Base-by-base conservation (phyloP, 2,329 filamentous ascomycete genomes). In the Calonectria ilicicola region DNA sequence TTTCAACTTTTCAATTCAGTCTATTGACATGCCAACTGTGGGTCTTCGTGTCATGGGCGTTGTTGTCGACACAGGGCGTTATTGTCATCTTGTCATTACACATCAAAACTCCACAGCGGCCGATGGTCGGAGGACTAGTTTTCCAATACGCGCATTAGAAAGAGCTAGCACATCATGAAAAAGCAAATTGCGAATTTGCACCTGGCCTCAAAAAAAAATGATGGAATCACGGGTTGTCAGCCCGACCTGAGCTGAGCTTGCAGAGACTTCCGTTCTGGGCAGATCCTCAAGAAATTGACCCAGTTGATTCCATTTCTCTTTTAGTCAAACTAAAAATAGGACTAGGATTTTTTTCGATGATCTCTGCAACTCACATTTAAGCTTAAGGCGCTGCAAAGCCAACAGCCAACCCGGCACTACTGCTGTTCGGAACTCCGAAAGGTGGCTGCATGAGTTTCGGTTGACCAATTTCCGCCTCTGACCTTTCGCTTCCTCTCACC, bases 81-180 rank as follows among this genome's bases (percentile, higher is more conserved):
- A 23, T 60, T 60, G 53, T 60, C 53, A 60, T 60, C 32, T 40
- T 60, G 53, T 26, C 53, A 60, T 60, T 60, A 60, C 53, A 60
- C 53, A 60, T 60, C 53, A 3, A 60, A 60, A 60, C 53, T 60
- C 53, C 53, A 60, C 53, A 14, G 14, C 35, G 53, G 35, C 53
- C 53, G 53, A 60, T 60, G 53, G 53, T 60, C 53, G 53, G 53
- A 40, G 53, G 21, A 17, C 53, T 26, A 60, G 21, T 40, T 26
- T 60, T 40, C 53, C 32, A 40, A 17, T 38, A 38, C 32, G 35
- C 53, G 53, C 53, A 60, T 40, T 7, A 14, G 23, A 23, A 23
- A 26, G 21, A 40, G 32, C 21, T 40, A 60, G 14, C 53, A 60
- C 35, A 5, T 60, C 21, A 40, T 21, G 5, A 60, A 40, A 58